phyloP scores from a whole-genome alignment of 768 basidiomycete genomes.

The Mrakia blollopis region DNA sequence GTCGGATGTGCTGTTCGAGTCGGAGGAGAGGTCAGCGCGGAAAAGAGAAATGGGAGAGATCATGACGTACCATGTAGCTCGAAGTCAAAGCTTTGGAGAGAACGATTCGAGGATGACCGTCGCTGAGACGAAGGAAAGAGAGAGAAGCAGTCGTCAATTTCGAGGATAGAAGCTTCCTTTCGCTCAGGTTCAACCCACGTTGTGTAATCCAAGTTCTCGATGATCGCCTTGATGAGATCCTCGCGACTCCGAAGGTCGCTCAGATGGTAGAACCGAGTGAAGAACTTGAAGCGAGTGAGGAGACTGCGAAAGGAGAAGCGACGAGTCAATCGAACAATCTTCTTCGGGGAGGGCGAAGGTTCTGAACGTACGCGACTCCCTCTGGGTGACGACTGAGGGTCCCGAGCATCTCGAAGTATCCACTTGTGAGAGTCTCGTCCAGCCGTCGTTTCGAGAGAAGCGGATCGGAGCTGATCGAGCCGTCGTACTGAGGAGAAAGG shows the following conservation, averaged over 20 bases:
- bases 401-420: constrained; percentile 94
- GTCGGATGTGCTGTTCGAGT: constrained; percentile 64
- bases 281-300: constrained; percentile 84
- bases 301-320: constrained; percentile 52
- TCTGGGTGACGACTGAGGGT: constrained; percentile 80
- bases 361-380: constrained; percentile 70
- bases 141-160: constrained; percentile 29
- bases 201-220: constrained; percentile 85
- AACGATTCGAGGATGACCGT: constrained; percentile 89
- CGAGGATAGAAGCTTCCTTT: no score
- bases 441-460: constrained; percentile 75
- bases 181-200: constrained; percentile 53
- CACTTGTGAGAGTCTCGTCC: constrained; percentile 74
- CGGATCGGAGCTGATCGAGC: constrained; percentile 26
- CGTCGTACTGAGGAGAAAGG: constrained; percentile 22
- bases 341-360: background rate
- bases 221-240: constrained; percentile 83
- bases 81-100: constrained; percentile 92
- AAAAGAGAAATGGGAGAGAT: background rate
- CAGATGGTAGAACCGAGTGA: constrained; percentile 92
- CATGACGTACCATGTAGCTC: constrained; percentile 72
- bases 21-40: background rate
- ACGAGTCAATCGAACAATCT: constrained; percentile 1
- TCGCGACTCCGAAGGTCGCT: constrained; percentile 86
- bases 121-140: constrained; percentile 51